Percentiles rank a stretch among this genome's conserved stretches.
phyloP scores from a whole-genome alignment of 768 basidiomycete genomes.

The Kondoa subrosea region DNA sequence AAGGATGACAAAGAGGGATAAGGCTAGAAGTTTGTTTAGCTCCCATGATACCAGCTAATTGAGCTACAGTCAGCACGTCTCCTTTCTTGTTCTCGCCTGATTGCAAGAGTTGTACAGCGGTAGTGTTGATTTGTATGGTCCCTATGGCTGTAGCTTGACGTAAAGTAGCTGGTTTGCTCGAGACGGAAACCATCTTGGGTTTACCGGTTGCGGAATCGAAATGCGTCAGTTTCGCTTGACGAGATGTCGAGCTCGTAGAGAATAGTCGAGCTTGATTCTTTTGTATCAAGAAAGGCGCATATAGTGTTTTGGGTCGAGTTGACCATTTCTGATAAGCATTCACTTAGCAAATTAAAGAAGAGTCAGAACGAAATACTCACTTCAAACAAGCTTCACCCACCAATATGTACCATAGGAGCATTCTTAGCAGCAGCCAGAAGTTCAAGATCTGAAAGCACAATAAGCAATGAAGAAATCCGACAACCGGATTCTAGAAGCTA shows the following conservation, averaged over 20 bases:
- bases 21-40: constrained; percentile 65
- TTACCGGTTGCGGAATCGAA: constrained; percentile 48
- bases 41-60: constrained; percentile 73
- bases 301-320: not conserved
- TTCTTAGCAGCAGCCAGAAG: constrained; percentile 36
- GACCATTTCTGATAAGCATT: not conserved
- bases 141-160: constrained; percentile 62
- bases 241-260: not conserved
- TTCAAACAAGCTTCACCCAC: constrained; percentile 44
- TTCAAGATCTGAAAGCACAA: not conserved
- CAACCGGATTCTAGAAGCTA: constrained; percentile 1
- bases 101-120: constrained; percentile 46
- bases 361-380: not conserved
- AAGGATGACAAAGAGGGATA: constrained; percentile 74
- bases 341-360: not conserved
- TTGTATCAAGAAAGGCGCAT: not conserved
- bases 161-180: constrained; percentile 44
- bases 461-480: not conserved
- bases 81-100: constrained; percentile 27
- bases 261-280: not conserved
- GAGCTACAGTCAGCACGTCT: constrained; percentile 34
- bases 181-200: constrained; percentile 69
- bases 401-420: constrained; percentile 81
- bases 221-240: constrained; percentile 43
- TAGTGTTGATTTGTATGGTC: constrained; percentile 51